Evolutionary conservation across 768 basidiomycete species (phyloP).

Genomic region (Pholiota molesta): DNA sequence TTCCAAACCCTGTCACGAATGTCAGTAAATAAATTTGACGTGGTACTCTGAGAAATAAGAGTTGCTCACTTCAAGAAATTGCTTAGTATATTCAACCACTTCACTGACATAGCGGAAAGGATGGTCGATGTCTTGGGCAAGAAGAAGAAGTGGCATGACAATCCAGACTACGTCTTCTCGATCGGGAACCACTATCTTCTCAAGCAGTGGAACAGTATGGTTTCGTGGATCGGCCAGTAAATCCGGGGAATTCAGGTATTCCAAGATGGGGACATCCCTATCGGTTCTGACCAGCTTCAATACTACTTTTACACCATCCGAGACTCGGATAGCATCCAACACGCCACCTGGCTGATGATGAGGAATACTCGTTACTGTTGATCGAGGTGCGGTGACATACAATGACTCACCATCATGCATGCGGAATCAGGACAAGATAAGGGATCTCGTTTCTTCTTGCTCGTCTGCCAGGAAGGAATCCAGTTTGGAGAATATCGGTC

Average conservation of each 20-base stretch:
- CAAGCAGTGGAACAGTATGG: slow-evolving; percentile 6
- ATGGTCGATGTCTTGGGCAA: neutral
- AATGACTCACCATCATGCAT: neutral
- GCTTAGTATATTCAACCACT: neutral
- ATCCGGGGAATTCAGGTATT: neutral
- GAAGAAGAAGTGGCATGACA: slow-evolving; percentile 3
- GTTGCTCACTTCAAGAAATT: slow-evolving; percentile 3
- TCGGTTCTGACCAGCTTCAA: slow-evolving; percentile 4
- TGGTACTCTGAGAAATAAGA: neutral
- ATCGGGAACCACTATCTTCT: neutral
- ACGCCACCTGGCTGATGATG: neutral
- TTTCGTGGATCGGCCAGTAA: neutral
- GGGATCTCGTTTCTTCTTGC: neutral
- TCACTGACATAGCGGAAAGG: slow-evolving; percentile 2
- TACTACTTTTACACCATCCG: slow-evolving; percentile 2
- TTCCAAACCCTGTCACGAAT: slow-evolving; percentile 4
- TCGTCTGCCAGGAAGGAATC: slow-evolving; percentile 11
- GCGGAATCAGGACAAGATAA: neutral
- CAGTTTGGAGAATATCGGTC: slow-evolving; percentile 12
- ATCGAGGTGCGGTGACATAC: neutral
- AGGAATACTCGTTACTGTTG: neutral
- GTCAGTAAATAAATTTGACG: neutral
- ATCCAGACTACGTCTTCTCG: neutral
- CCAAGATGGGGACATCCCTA: slow-evolving; percentile 4
- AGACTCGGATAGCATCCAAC: slow-evolving; percentile 7